Percentiles rank a stretch among this genome's conserved stretches.
Evolutionary conservation across 176 grass and related monocot genomes (phyloP).

Genomic region (Aegilops tauschii): DNA sequence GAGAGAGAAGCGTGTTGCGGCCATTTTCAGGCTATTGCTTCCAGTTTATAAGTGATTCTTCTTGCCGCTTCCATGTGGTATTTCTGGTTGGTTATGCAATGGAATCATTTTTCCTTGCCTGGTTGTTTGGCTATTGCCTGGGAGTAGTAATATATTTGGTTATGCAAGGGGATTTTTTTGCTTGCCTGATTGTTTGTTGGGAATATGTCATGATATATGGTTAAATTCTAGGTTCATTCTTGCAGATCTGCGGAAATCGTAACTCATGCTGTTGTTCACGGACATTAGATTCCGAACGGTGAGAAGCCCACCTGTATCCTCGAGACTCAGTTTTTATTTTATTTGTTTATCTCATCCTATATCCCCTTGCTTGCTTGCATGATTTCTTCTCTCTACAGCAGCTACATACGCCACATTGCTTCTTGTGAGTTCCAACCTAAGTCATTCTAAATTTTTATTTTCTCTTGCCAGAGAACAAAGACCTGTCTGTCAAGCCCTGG

Average conservation of each 20-base stretch:
- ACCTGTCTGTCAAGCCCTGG: no score
- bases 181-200: not conserved
- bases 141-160: not conserved
- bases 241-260: not conserved
- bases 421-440: not conserved
- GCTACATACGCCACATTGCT: not conserved
- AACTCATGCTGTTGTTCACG: not conserved
- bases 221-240: not conserved
- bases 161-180: not conserved
- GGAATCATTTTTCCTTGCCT: no score
- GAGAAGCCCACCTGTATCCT: not conserved
- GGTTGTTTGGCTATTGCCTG: not conserved
- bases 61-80: not conserved
- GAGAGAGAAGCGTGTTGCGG: no score
- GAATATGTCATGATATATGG: not conserved
- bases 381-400: not conserved
- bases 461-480: no score
- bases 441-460: not conserved
- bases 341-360: not conserved
- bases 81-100: no score
- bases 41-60: not conserved
- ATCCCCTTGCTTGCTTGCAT: not conserved
- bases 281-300: not conserved
- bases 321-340: not conserved
- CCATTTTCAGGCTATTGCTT: not conserved